Evolutionary conservation across 2,329 filamentous ascomycete genomes (phyloP), one percentile per base, ranked within the genome.

Genomic region (Xylaria sp.): DNA sequence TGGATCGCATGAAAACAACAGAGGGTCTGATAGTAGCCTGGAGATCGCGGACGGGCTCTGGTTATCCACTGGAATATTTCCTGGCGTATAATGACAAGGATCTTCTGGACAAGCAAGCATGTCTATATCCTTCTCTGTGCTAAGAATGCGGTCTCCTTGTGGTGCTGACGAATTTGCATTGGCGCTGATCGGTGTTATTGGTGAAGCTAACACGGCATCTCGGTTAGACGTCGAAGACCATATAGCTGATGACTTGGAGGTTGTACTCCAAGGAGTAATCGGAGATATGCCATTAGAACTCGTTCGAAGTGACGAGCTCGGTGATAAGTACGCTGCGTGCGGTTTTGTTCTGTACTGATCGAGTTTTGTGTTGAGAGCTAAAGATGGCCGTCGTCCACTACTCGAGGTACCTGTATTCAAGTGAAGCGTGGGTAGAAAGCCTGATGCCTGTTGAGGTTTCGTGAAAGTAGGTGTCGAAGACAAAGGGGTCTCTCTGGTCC

Each of bases 201-300:
- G 84, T 20, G 85, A 86, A 6, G 83, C 83, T 72, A 85, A 76
- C 63, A 77, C 78, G 1, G 84, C 84, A 63, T 85, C 81, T 41
- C 82, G 76, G 2, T 78, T 81, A 10, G 81, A 80, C 18, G 74
- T 77, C 71, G 80, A 79, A 12, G 82, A 81, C 80, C 84, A 86
- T 13, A 76, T 74, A 5, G 76, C 76, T 58, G 77, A 77, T 25
- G 62, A 70, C 37, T 70, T 72, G 4, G 75, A 76, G 59, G 56
- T 72, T 32, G 75, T 48, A 44, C 81, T 83, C 78, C 80, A 86
- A 37, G 80, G 80, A 9, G 85, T 87, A 46, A 83, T 76, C 10
- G 86, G 84, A 7, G 86, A 87, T 61, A 87, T 80, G 37, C 82
- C 73, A 25, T 79, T 70, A 66, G 79, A 81, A 65, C 78, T 81